Conservation (phyloP, 805 yeast species). For the Metschnikowia cubensis region DNA sequence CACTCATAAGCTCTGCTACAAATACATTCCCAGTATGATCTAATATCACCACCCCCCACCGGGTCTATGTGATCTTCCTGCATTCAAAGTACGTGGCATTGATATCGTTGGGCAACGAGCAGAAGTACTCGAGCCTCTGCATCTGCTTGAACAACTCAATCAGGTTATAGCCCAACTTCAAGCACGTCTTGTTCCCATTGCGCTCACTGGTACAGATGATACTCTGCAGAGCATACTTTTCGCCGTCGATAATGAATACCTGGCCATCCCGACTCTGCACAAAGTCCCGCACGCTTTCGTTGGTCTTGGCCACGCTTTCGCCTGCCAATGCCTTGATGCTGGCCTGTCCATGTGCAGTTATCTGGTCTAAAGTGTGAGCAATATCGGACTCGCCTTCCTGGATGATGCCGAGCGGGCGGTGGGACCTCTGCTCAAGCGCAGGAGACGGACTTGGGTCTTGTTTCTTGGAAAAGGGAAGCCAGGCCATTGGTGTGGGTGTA, state of each 20-base stretch:
- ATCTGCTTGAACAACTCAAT: conserved; percentile 44
- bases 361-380: conserved; percentile 17
- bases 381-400: conserved; percentile 16
- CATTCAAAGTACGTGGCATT: conserved; percentile 51
- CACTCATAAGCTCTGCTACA: no score
- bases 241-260: conserved; percentile 41
- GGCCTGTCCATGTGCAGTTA: conserved; percentile 12
- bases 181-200: conserved; percentile 45
- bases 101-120: conserved; percentile 47
- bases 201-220: conserved; percentile 45
- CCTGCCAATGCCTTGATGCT: conserved; percentile 9
- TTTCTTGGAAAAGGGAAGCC: conserved; percentile 14
- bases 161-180: conserved; percentile 38
- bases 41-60: neutral
- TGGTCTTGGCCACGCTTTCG: conserved; percentile 11
- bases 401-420: conserved; percentile 11
- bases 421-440: conserved; percentile 17
- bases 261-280: conserved; percentile 30
- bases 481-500: conserved; percentile 9
- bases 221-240: conserved; percentile 33
- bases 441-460: conserved; percentile 3
- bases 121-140: conserved; percentile 48
- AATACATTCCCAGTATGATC: no score
- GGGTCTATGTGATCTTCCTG: conserved; percentile 30
- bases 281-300: conserved; percentile 27